These are phyloP conservation scores for Phylloboletellus chloephorus DNA, from an alignment of 1,284 basidiomycete species.

Conservation along the genomic window DNA sequence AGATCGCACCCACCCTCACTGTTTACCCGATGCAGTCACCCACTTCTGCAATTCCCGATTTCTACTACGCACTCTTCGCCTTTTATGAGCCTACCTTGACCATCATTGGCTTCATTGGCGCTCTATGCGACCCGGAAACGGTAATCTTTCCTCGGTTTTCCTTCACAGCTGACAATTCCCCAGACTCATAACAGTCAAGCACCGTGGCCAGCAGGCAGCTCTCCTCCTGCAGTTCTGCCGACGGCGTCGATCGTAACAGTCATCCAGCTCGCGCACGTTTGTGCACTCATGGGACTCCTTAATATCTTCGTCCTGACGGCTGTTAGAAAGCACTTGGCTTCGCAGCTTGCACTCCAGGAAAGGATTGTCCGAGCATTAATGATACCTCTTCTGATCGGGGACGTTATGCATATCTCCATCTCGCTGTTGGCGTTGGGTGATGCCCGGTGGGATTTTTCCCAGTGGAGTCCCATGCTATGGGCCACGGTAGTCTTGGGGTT, in stretches of 20 bases:
- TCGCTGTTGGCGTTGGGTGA: slow-evolving; percentile 72
- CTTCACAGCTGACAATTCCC: slow-evolving; percentile 11
- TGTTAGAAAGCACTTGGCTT: slow-evolving; percentile 51
- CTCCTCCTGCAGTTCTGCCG: slow-evolving; percentile 49
- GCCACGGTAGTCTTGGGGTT: slow-evolving; percentile 58
- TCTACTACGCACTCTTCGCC: slow-evolving; percentile 68
- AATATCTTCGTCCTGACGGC: slow-evolving; percentile 63
- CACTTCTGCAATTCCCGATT: slow-evolving; percentile 58
- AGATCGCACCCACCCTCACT: slow-evolving; percentile 11
- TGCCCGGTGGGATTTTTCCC: slow-evolving; percentile 50
- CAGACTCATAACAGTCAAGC: slow-evolving; percentile 70
- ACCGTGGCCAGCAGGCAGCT: slow-evolving; percentile 51
- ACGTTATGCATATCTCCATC: slow-evolving; percentile 57
- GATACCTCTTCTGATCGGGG: slow-evolving; percentile 62
- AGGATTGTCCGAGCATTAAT: slow-evolving; percentile 59
- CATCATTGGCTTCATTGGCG: slow-evolving; percentile 57
- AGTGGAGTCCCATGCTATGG: slow-evolving; percentile 67
- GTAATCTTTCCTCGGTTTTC: slow-evolving; percentile 35
- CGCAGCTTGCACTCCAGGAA: slow-evolving; percentile 60
- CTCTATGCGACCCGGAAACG: slow-evolving; percentile 59
- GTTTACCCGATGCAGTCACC: slow-evolving; percentile 32
- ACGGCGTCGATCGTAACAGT: slow-evolving; percentile 60
- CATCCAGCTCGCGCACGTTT: slow-evolving; percentile 69
- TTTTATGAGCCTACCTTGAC: slow-evolving; percentile 67
- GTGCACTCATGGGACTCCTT: slow-evolving; percentile 62